Conservation (phyloP, 2,329 filamentous ascomycete species). For the Aureobasidium sp. region DNA sequence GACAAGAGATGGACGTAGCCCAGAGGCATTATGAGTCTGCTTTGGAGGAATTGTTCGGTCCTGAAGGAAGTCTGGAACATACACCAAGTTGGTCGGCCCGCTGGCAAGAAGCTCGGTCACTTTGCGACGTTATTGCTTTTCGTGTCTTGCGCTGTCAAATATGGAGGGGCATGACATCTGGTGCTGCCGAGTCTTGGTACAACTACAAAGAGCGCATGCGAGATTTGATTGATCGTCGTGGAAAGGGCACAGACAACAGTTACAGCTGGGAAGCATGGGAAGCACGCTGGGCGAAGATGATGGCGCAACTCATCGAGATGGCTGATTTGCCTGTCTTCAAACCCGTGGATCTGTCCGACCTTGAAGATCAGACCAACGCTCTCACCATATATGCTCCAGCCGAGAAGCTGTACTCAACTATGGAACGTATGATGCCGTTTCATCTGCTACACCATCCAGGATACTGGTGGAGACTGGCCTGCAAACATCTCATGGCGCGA, state of each 20-base stretch:
- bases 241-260: conserved; percentile 68
- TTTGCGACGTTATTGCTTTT: conserved; percentile 74
- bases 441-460: conserved; percentile 53
- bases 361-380: conserved; percentile 14
- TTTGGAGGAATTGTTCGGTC: conserved; percentile 72
- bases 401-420: conserved; percentile 43
- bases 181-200: conserved; percentile 73
- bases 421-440: conserved; percentile 49
- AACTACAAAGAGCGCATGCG: conserved; percentile 64
- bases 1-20: conserved; percentile 84
- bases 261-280: conserved; percentile 97
- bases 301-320: conserved; percentile 51
- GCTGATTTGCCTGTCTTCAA: conserved; percentile 42
- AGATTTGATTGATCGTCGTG: conserved; percentile 72
- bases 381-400: conserved; percentile 36
- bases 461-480: conserved; percentile 51
- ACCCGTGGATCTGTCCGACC: conserved; percentile 14
- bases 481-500: conserved; percentile 43
- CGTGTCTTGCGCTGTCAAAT: conserved; percentile 75
- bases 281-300: conserved; percentile 58
- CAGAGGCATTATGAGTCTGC: conserved; percentile 79
- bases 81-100: conserved; percentile 84
- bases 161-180: conserved; percentile 69
- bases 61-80: conserved; percentile 72
- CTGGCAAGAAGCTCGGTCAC: conserved; percentile 85